A percentile compares a stretch with the other conserved stretches of the same genome.
Evolutionary conservation across 2,329 filamentous ascomycete genomes (phyloP).

Genomic region (Microsporum audouinii): DNA sequence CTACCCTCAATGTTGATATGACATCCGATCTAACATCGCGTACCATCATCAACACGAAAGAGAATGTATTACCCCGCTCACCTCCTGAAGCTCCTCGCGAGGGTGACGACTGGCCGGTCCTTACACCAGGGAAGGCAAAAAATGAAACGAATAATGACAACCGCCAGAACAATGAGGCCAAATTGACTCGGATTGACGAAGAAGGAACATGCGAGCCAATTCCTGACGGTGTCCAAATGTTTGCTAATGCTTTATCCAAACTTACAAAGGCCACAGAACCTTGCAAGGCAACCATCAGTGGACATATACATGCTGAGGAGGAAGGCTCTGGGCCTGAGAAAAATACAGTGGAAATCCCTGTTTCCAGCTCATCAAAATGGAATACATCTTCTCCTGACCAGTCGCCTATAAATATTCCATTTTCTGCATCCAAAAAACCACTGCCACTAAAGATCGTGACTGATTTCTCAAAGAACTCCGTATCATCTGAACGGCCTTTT

Average conservation of each 20-base stretch:
- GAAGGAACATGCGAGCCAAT: neutral
- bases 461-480: neutral
- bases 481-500: neutral
- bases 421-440: neutral
- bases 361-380: neutral
- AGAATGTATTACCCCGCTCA: conserved; percentile 1
- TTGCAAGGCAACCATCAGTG: neutral
- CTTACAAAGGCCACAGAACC: neutral
- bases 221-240: conserved; percentile 8
- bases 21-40: neutral
- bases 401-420: neutral
- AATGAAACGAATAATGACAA: neutral
- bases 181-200: neutral
- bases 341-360: neutral
- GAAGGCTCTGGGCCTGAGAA: neutral
- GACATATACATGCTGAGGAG: neutral
- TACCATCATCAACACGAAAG: conserved; percentile 7
- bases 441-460: neutral
- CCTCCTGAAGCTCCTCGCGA: conserved; percentile 6
- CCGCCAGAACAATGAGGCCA: neutral
- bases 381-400: neutral
- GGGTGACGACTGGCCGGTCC: conserved; percentile 11
- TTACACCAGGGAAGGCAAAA: conserved; percentile 7
- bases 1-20: neutral
- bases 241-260: conserved; percentile 8